Base-by-base conservation (phyloP, 805 yeast genomes). In the Wickerhamiella shivajii region DNA sequence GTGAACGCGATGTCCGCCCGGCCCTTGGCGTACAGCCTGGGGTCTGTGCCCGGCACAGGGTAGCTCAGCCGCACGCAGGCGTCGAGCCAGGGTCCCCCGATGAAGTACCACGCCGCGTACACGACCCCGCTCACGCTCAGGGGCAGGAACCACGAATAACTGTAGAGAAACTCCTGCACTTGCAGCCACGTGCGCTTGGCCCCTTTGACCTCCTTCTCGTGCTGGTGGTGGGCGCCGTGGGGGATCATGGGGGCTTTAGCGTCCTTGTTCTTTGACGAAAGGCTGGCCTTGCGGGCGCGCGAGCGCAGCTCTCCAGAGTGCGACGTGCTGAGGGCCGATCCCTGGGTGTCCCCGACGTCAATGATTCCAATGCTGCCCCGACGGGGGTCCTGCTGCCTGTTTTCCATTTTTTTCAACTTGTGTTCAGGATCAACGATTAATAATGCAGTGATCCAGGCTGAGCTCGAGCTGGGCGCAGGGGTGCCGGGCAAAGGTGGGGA, bases 11-110 rank as follows among this genome's bases (percentile, higher is more conserved):
- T 67, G 57, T 90, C 99, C 47, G 74, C 71, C 29, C 52, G 60
- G 37, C 99, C 99, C 57, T 90, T 90, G 18, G 80, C 96, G 53
- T 85, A 90, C 49, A 59, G 31, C n/a, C 26, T 39, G n/a, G 59
- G 53, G 15, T 48, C 50, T 34, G 69, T 71, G 34, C 72, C 68
- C 1, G 79, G 64, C 18, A 68, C 33, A 21, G 30, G 34, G 31
- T 47, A 47, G 12, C 44, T 37, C 5, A 47, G 39, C 22, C 18
- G 11, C 17, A 46, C 29, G 30, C 33, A 42, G 18, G 29, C 27
- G 31, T 42, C 30, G 24, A 46, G 38, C 50, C 50, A 45, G 33
- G 39, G 41, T 16, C 36, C 29, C 24, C 39, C 47, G 11, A 26
- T n/a, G 2, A 34, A 8, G 32, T 13, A 39, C 36, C 40, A 44